Evolutionary conservation across 1,284 basidiomycete genomes (phyloP), one percentile per base, ranked within the genome.

Genomic region (Trichosporon sp.): DNA sequence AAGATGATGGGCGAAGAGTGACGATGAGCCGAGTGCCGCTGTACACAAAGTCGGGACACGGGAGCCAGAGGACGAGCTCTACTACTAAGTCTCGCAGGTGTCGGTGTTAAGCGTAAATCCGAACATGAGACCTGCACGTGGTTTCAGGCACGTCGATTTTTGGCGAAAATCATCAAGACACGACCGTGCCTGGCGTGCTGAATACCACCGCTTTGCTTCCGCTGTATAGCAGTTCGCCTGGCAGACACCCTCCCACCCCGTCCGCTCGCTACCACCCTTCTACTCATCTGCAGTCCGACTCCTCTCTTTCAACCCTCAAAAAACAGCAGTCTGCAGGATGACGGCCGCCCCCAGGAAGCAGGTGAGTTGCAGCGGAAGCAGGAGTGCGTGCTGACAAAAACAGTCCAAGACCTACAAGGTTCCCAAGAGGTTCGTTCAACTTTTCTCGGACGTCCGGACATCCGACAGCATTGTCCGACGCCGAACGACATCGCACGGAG

Each of bases 331-430:
- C 40, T 32, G 32, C 13, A 58, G 27, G 34, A 58, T 62, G 61
- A 62, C 61, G 40, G 56, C 61, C 40, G 61, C 61, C 6, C 61
- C 61, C n/a, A 37, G 61, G 34, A 54, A 54, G 49, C 49, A 46
- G 40, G 40, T 44, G n/a, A 21, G 40, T 44, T 44, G 3, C n/a
- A n/a, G n/a, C n/a, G 13, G 10, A 44, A 16, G 40, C 40, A 5
- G n/a, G 40, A 19, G 3, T 21, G 4, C 40, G n/a, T n/a, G 40
- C 40, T 44, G 40, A 44, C 40, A 21, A 44, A 64, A 64, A 62
- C 62, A 78, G 69, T 77, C 75, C 66, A 80, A 84, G 83, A 94
- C 91, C 82, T 93, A 93, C 86, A 94, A 95, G 49, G 49, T 54
- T n/a, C 49, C 49, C 49, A 54, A 54, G 44, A 8, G 25, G 49